Base-by-base conservation (phyloP, 1,284 basidiomycete genomes). In the Exobasidium cylindrosporum region DNA sequence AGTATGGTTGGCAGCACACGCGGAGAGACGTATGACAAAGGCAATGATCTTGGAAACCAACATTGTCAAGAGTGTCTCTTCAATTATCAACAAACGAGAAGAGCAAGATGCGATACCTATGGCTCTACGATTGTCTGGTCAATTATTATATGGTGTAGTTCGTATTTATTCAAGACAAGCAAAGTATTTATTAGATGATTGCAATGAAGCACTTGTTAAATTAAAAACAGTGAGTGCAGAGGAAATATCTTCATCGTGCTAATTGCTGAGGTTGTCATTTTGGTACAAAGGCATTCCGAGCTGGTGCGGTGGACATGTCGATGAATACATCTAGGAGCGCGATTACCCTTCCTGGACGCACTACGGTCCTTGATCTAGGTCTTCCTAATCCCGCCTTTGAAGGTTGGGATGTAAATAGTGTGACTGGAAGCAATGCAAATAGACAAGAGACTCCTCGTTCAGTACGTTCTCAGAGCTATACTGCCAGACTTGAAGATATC, bases 1-100 rank as follows among this genome's bases (percentile, higher is more conserved):
- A 82, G 92, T 98, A 83, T 98, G 95, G 95, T 88, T 97, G 57
- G 95, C 95, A 26, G 95, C 96, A 1, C 95, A 97, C 84, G 94
- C 95, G 87, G 93, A 97, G 82, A 87, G 92, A 76, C 97, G 97
- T 83, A 87, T 98, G 73, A 93, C 91, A 76, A 98, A 98, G 82
- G 88, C 89, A 31, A 91, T 95, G 80, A 91, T 94, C 0, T 83
- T 97, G 1, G 90, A 93, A 76, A 93, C 94, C 0, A 91, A 95
- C 81, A 95, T 98, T 61, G 91, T 89, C 65, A 88, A 96, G 80
- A 91, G 90, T 63, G 91, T 93, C 73, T 31, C 90, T 92, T 91
- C 70, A 76, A 89, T 84, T 44, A 32, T 30, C 26, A 28, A 26
- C 29, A 21, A 30, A 30, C 58, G 30, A 40, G 54, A 29, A 45